Conservation (phyloP, 1,284 basidiomycete species). For the Athelia psychrophila region DNA sequence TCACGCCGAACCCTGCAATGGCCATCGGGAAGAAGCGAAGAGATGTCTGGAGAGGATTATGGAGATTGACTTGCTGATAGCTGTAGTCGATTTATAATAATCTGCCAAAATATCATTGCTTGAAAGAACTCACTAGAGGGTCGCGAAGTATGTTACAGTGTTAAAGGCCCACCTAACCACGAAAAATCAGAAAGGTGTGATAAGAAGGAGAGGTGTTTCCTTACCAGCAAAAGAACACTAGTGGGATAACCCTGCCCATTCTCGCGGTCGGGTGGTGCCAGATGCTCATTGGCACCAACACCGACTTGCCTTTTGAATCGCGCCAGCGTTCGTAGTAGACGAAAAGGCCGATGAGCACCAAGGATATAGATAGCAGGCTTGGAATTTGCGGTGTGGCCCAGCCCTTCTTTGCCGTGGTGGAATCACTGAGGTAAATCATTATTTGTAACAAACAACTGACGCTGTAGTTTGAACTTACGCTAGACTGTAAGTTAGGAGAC, state of each 20-base stretch:
- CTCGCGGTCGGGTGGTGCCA: constrained; percentile 29
- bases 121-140: constrained; percentile 19
- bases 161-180: constrained; percentile 21
- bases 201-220: constrained; percentile 1
- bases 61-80: constrained; percentile 30
- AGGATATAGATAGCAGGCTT: constrained; percentile 23
- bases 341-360: constrained; percentile 25
- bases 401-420: constrained; percentile 25
- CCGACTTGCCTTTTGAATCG: constrained; percentile 23
- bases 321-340: constrained; percentile 29
- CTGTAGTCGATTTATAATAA: constrained; percentile 16
- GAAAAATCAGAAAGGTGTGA: neutral
- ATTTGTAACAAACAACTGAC: neutral
- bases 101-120: neutral
- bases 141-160: constrained; percentile 27
- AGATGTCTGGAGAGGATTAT: constrained; percentile 28
- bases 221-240: constrained; percentile 33
- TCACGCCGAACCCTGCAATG: constrained; percentile 23
- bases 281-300: constrained; percentile 31
- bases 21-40: constrained; percentile 28
- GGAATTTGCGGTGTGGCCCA: constrained; percentile 32
- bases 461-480: constrained; percentile 19
- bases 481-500: constrained; percentile 29
- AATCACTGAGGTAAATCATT: constrained; percentile 25
- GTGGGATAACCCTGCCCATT: constrained; percentile 24